phyloP scores from a whole-genome alignment of 306 rosid genomes.

The Rubus idaeus region DNA sequence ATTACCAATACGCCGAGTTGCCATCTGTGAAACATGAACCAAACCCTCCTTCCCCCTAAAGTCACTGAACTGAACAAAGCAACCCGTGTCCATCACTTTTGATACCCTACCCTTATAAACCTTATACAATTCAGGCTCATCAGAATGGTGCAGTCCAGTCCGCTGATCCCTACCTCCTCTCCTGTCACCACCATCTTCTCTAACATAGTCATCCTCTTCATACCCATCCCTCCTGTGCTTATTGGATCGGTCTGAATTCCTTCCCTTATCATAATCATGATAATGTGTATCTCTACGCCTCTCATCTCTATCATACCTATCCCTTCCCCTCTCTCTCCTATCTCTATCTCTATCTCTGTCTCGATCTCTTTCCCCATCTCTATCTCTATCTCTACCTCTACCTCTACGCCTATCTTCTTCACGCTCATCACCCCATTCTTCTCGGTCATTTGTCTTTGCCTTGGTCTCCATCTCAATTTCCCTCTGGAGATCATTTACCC shows the following conservation, averaged over 20 bases:
- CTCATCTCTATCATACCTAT: conserved; percentile 31
- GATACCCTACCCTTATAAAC: conserved; percentile 80
- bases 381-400: conserved; percentile 36
- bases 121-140: conserved; percentile 62
- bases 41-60: conserved; percentile 81
- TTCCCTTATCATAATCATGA: conserved; percentile 34
- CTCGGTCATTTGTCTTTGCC: conserved; percentile 29
- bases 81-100: conserved; percentile 80
- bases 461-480: conserved; percentile 58
- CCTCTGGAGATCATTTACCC: conserved; percentile 57
- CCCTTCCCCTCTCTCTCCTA: conserved; percentile 26
- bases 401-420: conserved; percentile 34
- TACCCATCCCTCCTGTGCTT: conserved; percentile 30
- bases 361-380: conserved; percentile 17
- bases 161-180: conserved; percentile 33
- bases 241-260: conserved; percentile 32
- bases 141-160: conserved; percentile 30
- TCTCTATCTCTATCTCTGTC: conserved; percentile 16
- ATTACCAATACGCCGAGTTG: conserved; percentile 61
- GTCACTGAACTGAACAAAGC: conserved; percentile 75
- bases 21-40: conserved; percentile 88
- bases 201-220: conserved; percentile 33
- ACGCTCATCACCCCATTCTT: conserved; percentile 23
- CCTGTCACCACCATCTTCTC: conserved; percentile 35
- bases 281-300: conserved; percentile 29